phyloP scores from a whole-genome alignment of 2,329 filamentous ascomycete genomes.

The Colletotrichum sojae region DNA sequence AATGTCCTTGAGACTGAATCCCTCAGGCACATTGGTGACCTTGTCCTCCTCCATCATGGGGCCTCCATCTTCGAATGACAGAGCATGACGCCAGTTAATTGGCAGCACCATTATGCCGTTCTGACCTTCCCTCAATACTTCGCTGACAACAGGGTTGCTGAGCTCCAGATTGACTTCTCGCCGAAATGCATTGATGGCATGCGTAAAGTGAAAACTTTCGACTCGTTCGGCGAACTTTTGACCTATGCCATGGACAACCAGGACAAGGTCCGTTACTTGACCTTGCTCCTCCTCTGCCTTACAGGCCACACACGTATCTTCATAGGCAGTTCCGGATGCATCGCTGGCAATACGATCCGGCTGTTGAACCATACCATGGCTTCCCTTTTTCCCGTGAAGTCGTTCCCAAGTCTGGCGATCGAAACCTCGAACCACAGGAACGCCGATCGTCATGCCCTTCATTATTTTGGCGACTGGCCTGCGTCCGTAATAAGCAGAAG shows the following conservation, averaged over 20 bases:
- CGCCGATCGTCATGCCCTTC: conserved; percentile 85
- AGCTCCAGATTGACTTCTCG: conserved; percentile 89
- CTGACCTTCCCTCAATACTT: conserved; percentile 81
- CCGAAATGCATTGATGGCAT: conserved; percentile 92
- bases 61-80: conserved; percentile 88
- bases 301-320: conserved; percentile 69
- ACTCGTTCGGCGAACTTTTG: conserved; percentile 96
- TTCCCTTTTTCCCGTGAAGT: conserved; percentile 68
- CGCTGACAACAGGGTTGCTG: conserved; percentile 79
- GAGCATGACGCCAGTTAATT: conserved; percentile 90
- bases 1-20: conserved; percentile 84
- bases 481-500: conserved; percentile 87
- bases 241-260: conserved; percentile 95
- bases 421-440: conserved; percentile 92
- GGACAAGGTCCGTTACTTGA: conserved; percentile 86
- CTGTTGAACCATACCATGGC: conserved; percentile 47
- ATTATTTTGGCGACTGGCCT: conserved; percentile 87
- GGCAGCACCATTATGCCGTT: conserved; percentile 95
- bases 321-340: conserved; percentile 36
- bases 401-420: conserved; percentile 83
- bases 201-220: conserved; percentile 97
- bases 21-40: conserved; percentile 68
- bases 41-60: conserved; percentile 69
- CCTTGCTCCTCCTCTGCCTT: conserved; percentile 73
- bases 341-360: conserved; percentile 41